These are phyloP conservation scores for Leavenworthia alabamica DNA, from an alignment of 345 rosid species.

Conservation along the genomic window DNA sequence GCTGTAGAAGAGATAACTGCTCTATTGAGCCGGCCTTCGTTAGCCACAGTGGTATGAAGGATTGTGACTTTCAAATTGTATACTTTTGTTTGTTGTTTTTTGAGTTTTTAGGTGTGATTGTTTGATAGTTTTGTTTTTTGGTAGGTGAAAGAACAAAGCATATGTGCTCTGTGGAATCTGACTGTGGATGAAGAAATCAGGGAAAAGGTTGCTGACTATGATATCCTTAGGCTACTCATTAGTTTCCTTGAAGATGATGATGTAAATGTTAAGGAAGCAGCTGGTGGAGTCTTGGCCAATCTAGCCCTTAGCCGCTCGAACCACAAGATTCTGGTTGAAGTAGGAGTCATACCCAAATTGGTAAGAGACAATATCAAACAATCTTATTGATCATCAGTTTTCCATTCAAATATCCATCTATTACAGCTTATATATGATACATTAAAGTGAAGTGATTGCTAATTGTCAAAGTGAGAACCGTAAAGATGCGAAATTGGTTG, in stretches of 20 bases:
- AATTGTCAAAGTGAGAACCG: neutral
- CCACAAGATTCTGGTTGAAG: constrained; percentile 67
- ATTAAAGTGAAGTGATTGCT: neutral
- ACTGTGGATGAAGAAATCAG: constrained; percentile 69
- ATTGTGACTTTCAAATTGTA: constrained; percentile 7
- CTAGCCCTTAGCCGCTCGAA: constrained; percentile 51
- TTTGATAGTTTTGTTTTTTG: neutral
- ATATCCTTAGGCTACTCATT: constrained; percentile 51
- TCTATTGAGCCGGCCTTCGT: constrained; percentile 49
- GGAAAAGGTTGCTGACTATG: constrained; percentile 49
- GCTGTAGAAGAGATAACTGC: constrained; percentile 72
- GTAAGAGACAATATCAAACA: constrained; percentile 34
- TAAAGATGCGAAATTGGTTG: neutral
- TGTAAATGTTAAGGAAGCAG: constrained; percentile 65
- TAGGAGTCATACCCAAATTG: constrained; percentile 68
- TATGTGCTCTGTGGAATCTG: constrained; percentile 78
- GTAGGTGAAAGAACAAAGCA: constrained; percentile 74
- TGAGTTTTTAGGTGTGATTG: constrained; percentile 20
- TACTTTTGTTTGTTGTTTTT: constrained; percentile 2
- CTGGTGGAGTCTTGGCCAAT: constrained; percentile 81
- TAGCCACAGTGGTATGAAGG: constrained; percentile 67
- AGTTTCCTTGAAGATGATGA: constrained; percentile 61
- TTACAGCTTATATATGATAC: neutral
- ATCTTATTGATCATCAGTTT: neutral
- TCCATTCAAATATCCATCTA: neutral